Percentiles rank a stretch among this genome's conserved stretches.
phyloP scores from a whole-genome alignment of 2,329 filamentous ascomycete species.

The Penicillium capsulatum region DNA sequence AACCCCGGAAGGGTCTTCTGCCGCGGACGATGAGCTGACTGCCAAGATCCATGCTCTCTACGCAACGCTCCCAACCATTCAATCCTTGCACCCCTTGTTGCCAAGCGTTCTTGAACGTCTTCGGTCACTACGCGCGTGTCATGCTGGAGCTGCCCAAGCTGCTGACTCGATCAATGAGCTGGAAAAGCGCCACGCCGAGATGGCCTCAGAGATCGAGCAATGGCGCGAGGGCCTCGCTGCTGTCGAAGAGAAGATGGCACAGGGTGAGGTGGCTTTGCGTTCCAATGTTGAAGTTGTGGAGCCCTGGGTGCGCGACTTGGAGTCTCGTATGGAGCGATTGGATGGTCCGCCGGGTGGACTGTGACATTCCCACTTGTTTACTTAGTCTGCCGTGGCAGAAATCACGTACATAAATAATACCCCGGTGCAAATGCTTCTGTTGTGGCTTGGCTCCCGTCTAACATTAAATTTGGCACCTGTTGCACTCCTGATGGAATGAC shows the following conservation, averaged over 20 bases:
- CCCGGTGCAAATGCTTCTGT: slow-evolving; percentile 19
- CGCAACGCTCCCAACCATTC: slow-evolving; percentile 80
- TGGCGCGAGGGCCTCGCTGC: slow-evolving; percentile 79
- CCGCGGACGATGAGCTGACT: slow-evolving; percentile 64
- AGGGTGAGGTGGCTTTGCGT: slow-evolving; percentile 66
- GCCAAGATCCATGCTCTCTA: slow-evolving; percentile 91
- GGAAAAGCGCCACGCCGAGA: slow-evolving; percentile 74
- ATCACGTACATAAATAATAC: slow-evolving; percentile 27
- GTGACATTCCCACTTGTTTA: slow-evolving; percentile 4
- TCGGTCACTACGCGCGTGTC: slow-evolving; percentile 75
- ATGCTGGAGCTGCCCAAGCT: slow-evolving; percentile 80
- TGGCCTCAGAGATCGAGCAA: slow-evolving; percentile 75
- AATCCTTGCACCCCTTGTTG: slow-evolving; percentile 76
- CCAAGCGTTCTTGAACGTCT: slow-evolving; percentile 81
- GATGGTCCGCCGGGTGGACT: slow-evolving; percentile 31
- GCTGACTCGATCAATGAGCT: slow-evolving; percentile 71
- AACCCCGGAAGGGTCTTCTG: slow-evolving; percentile 26
- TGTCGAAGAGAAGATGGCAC: slow-evolving; percentile 69
- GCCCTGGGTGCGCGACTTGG: slow-evolving; percentile 82
- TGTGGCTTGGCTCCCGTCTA: not conserved
- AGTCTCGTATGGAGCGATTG: slow-evolving; percentile 66
- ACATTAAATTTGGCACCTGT: no score
- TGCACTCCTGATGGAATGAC: no score
- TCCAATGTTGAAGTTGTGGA: slow-evolving; percentile 82
- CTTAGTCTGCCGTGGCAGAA: slow-evolving; percentile 9